Percentiles rank a stretch among this genome's conserved stretches.
Conservation (phyloP, 148 eudicot species). For the Drosera capensis region DNA sequence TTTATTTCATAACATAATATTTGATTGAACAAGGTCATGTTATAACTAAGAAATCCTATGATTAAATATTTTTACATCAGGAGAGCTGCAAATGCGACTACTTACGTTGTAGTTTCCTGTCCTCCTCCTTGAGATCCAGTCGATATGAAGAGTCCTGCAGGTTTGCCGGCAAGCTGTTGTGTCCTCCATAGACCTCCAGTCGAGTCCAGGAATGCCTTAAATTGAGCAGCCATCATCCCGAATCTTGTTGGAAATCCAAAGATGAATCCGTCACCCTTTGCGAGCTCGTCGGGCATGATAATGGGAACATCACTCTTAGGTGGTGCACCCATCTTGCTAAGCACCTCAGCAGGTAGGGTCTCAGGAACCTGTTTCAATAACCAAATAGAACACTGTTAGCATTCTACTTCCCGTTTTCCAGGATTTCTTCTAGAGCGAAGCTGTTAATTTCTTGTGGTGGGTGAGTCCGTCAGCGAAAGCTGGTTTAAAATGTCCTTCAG, state of each 20-base stretch:
- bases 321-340: not conserved
- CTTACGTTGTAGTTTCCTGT: not conserved
- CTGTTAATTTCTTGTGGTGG: no score
- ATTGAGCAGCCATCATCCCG: not conserved
- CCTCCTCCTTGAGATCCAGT: not conserved
- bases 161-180: not conserved
- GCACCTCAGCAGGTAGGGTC: not conserved
- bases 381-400: no score
- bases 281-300: not conserved
- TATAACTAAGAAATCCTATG: no score
- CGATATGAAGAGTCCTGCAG: not conserved
- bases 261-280: not conserved
- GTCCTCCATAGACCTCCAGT: not conserved
- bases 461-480: no score
- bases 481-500: no score
- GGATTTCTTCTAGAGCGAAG: no score
- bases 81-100: not conserved
- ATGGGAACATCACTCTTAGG: not conserved
- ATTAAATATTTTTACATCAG: no score
- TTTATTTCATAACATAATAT: no score
- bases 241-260: not conserved
- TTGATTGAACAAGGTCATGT: no score
- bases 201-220: not conserved
- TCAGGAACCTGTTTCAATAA: not conserved
- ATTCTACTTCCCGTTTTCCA: no score